phyloP scores from a whole-genome alignment of 2,329 filamentous ascomycete species.

The Atkinsonella hypoxylon region DNA sequence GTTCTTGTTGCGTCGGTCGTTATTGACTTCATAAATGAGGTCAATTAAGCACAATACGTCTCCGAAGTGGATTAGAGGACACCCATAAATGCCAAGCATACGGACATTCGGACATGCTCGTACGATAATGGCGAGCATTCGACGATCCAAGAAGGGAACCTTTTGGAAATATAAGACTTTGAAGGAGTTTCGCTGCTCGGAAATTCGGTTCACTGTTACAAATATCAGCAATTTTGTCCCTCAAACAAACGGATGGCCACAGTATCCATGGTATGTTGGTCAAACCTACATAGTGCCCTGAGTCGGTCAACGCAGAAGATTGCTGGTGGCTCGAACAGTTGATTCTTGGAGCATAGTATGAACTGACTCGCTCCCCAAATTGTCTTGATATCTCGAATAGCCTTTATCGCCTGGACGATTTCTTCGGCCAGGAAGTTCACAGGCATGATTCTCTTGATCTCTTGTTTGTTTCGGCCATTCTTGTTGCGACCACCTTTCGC shows the following conservation, averaged over 20 bases:
- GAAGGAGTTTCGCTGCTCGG: constrained; percentile 8
- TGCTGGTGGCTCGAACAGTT: constrained; percentile 8
- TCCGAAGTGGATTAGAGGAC: constrained; percentile 24
- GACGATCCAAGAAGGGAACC: constrained; percentile 20
- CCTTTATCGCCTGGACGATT: constrained; percentile 1
- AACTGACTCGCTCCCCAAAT: constrained; percentile 12
- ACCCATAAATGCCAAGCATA: constrained; percentile 25
- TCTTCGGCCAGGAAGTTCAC: constrained; percentile 2
- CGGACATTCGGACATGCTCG: constrained; percentile 19
- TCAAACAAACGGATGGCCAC: too few species aligned
- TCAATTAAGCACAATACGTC: constrained; percentile 23
- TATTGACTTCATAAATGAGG: constrained; percentile 24
- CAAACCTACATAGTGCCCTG: constrained; percentile 14
- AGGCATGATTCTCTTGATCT: neutral
- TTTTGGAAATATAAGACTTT: constrained; percentile 20
- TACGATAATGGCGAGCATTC: constrained; percentile 23
- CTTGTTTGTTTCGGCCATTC: neutral
- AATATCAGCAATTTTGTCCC: neutral
- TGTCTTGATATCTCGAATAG: constrained; percentile 2
- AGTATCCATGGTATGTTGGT: neutral
- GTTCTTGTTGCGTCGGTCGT: constrained; percentile 7
- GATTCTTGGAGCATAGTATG: neutral
- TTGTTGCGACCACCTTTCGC: neutral
- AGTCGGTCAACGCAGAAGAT: constrained; percentile 7
- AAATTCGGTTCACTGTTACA: constrained; percentile 15